Evolutionary conservation across 208 protist species (phyloP).

Genomic region (Phytomonas francai): DNA sequence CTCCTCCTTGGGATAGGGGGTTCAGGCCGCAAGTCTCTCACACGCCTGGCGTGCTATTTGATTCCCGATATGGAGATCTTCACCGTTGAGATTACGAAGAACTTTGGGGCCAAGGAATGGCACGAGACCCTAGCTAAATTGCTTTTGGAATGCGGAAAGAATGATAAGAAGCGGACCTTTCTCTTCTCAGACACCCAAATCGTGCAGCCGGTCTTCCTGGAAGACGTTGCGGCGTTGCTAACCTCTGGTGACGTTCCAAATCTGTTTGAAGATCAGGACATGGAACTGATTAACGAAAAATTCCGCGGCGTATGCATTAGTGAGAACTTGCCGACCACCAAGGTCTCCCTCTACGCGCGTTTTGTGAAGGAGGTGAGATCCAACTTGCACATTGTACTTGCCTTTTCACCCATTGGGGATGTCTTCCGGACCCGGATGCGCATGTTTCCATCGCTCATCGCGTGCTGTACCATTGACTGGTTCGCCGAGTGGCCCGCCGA

Average conservation of each 20-base stretch:
- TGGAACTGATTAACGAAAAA: conserved; percentile 93
- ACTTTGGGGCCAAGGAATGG: conserved; percentile 95
- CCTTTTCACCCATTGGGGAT: conserved; percentile 95
- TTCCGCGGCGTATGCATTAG: conserved; percentile 88
- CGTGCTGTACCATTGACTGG: conserved; percentile 98
- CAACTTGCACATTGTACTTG: conserved; percentile 95
- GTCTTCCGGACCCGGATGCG: conserved; percentile 93
- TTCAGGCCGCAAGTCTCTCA: conserved; percentile 94
- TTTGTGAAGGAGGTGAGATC: conserved; percentile 92
- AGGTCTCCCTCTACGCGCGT: conserved; percentile 92
- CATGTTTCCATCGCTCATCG: conserved; percentile 96
- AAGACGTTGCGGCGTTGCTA: conserved; percentile 97
- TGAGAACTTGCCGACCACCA: conserved; percentile 90
- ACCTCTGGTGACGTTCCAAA: conserved; percentile 97
- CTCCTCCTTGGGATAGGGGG: conserved; percentile 96
- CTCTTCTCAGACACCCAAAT: conserved; percentile 97
- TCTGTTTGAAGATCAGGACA: conserved; percentile 93
- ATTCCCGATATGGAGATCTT: conserved; percentile 91
- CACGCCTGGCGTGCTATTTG: conserved; percentile 92
- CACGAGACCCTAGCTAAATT: conserved; percentile 91
- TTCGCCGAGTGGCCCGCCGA: conserved; percentile 96
- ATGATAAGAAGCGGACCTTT: conserved; percentile 94
- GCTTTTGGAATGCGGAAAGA: conserved; percentile 91
- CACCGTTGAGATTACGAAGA: conserved; percentile 95
- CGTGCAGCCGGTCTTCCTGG: conserved; percentile 93